phyloP scores from a whole-genome alignment of 1,284 basidiomycete species.

The Cutaneotrichosporon arboriforme region DNA sequence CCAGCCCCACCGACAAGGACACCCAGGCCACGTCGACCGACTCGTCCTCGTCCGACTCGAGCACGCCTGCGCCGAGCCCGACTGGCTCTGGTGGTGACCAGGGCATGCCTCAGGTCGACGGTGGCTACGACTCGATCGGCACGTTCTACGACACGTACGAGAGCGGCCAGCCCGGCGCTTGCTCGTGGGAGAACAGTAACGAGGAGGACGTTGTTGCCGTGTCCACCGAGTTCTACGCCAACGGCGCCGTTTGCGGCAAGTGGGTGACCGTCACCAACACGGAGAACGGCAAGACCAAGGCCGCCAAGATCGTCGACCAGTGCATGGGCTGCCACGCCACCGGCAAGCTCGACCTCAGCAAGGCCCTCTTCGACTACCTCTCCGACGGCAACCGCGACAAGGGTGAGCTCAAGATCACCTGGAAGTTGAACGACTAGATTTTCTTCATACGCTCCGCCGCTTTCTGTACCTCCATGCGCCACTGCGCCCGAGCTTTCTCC shows the following conservation, averaged over 20 bases:
- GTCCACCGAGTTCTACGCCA: slow-evolving; percentile 46
- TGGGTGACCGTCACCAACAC: slow-evolving; percentile 42
- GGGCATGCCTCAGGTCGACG: slow-evolving; percentile 24
- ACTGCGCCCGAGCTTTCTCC: too few relatives aligned
- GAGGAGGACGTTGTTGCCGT: slow-evolving; percentile 47
- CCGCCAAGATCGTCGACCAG: slow-evolving; percentile 49
- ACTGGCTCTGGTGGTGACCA: background rate
- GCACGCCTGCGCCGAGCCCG: background rate
- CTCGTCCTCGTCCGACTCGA: slow-evolving; percentile 14
- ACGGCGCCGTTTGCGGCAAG: slow-evolving; percentile 52
- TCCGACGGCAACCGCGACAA: background rate
- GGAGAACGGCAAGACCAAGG: slow-evolving; percentile 46
- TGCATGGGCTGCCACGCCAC: slow-evolving; percentile 30
- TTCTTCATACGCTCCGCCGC: too few relatives aligned
- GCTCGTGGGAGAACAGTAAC: slow-evolving; percentile 28
- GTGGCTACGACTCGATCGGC: slow-evolving; percentile 39
- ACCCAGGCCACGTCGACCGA: too few relatives aligned
- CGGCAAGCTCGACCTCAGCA: background rate
- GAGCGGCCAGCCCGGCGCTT: slow-evolving; percentile 21
- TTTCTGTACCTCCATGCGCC: too few relatives aligned
- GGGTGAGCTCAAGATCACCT: background rate
- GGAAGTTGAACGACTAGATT: background rate
- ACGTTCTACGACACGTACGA: slow-evolving; percentile 42
- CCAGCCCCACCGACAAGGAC: too few relatives aligned
- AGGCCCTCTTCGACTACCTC: background rate